A percentile compares a stretch with the other conserved stretches of the same genome.
Conservation (phyloP, 192 early-diverging fungal species). For the Powellomyces hirtus region DNA sequence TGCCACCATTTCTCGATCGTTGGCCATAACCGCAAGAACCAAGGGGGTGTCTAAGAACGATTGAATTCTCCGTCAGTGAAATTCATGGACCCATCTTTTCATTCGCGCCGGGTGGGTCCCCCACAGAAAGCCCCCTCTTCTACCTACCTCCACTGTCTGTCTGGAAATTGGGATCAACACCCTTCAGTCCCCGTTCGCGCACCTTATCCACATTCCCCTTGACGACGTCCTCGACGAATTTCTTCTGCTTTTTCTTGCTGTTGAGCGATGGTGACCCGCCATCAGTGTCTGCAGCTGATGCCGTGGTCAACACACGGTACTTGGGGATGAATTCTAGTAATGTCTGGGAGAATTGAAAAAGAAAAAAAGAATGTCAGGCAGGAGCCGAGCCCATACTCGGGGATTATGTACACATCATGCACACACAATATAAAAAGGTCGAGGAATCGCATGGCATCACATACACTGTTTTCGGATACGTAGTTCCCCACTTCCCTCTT, state of each 20-base stretch:
- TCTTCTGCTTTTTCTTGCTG: conserved; percentile 54
- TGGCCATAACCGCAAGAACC: conserved; percentile 43
- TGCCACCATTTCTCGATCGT: conserved; percentile 43
- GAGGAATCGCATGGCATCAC: background rate
- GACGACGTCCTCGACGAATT: conserved; percentile 47
- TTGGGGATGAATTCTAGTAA: conserved; percentile 52
- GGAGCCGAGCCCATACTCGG: too few species aligned
- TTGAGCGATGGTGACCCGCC: conserved; percentile 31
- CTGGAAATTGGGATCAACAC: conserved; percentile 52
- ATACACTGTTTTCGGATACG: conserved; percentile 41
- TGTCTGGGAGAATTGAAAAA: conserved; percentile 14
- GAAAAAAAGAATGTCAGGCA: too few species aligned
- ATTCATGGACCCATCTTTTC: too few species aligned
- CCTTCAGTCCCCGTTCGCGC: conserved; percentile 35
- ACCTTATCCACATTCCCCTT: conserved; percentile 49
- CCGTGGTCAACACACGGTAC: conserved; percentile 8
- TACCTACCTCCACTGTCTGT: conserved; percentile 41
- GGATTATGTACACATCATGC: too few species aligned
- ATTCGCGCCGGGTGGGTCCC: too few species aligned
- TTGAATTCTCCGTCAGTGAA: too few species aligned
- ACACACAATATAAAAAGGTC: too few species aligned
- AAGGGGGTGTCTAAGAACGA: conserved; percentile 56
- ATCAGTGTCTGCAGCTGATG: conserved; percentile 24
- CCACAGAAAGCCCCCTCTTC: background rate
- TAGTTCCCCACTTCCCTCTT: conserved; percentile 31